Evolutionary conservation across 73 alveolate genomes (phyloP).

Genomic region (Urostyla sp.): DNA sequence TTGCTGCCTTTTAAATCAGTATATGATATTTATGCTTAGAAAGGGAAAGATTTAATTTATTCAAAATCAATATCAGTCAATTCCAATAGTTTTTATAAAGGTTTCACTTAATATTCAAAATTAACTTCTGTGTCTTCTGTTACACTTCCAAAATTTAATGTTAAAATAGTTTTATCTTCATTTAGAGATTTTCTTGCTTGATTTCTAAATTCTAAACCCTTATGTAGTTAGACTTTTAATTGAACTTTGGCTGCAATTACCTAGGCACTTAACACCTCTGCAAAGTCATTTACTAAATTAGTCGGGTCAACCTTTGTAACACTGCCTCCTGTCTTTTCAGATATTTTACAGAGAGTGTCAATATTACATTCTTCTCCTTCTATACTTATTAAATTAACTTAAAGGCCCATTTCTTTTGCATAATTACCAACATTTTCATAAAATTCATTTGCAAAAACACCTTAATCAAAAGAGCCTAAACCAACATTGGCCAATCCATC

Average conservation of each 20-base stretch:
- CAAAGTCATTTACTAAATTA: constrained; percentile 79
- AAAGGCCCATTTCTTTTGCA: constrained; percentile 83
- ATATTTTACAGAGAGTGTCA: constrained; percentile 72
- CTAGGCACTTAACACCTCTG: constrained; percentile 76
- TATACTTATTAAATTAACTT: constrained; percentile 82
- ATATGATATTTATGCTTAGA: constrained; percentile 77
- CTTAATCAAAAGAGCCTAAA: constrained; percentile 72
- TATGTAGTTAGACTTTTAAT: constrained; percentile 77
- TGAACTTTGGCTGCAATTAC: constrained; percentile 87
- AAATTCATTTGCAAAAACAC: constrained; percentile 53
- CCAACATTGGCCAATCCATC: constrained; percentile 97
- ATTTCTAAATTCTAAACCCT: constrained; percentile 81
- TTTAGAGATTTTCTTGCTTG: constrained; percentile 70
- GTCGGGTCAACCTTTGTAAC: constrained; percentile 85
- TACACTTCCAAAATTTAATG: constrained; percentile 83
- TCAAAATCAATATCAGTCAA: constrained; percentile 56
- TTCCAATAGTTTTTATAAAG: constrained; percentile 56
- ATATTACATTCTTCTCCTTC: constrained; percentile 91
- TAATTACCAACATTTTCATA: constrained; percentile 79
- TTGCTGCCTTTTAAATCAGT: constrained; percentile 82
- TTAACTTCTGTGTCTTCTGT: constrained; percentile 77
- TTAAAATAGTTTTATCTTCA: constrained; percentile 61
- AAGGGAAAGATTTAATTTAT: constrained; percentile 74
- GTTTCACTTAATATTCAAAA: constrained; percentile 86
- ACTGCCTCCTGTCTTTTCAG: constrained; percentile 90